These are phyloP conservation scores for Kazachstania sp. DNA, from an alignment of 1,139 yeast genomes.

Conservation along the genomic window DNA sequence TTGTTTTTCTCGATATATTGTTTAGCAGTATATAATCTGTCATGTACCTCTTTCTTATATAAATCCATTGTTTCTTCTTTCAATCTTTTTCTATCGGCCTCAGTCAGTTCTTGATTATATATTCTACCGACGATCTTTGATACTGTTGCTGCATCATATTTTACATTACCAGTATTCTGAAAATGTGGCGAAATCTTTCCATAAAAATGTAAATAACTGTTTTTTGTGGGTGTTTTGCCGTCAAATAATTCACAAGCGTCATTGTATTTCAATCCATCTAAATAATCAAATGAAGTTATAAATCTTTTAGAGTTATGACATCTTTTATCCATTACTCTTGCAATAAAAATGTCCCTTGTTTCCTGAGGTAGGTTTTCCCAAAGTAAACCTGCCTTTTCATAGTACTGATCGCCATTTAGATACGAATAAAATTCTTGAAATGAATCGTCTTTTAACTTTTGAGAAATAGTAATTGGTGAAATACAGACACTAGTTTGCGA, in stretches of 20 bases:
- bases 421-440: conserved; percentile 7
- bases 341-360: conserved; percentile 7
- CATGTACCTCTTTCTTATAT: background rate
- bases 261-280: conserved; percentile 2
- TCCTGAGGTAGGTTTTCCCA: conserved; percentile 8
- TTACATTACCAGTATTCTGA: background rate
- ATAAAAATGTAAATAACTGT: conserved; percentile 5
- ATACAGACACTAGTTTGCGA: conserved; percentile 5
- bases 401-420: conserved; percentile 6
- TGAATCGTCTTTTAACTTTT: conserved; percentile 4
- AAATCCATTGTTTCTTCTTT: conserved; percentile 4
- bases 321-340: conserved; percentile 5
- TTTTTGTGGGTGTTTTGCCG: conserved; percentile 5
- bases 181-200: conserved; percentile 7
- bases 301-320: background rate
- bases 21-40: conserved; percentile 1
- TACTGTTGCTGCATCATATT: conserved; percentile 3
- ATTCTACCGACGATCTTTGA: conserved; percentile 7
- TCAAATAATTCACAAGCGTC: conserved; percentile 5
- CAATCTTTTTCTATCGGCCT: conserved; percentile 1
- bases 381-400: conserved; percentile 1
- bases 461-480: conserved; percentile 1
- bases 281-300: background rate
- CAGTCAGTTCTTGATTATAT: conserved; percentile 6
- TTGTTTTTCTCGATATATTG: conserved; percentile 2